phyloP scores from a whole-genome alignment of 2,329 filamentous ascomycete species.

The Pseudogymnoascus sp. region DNA sequence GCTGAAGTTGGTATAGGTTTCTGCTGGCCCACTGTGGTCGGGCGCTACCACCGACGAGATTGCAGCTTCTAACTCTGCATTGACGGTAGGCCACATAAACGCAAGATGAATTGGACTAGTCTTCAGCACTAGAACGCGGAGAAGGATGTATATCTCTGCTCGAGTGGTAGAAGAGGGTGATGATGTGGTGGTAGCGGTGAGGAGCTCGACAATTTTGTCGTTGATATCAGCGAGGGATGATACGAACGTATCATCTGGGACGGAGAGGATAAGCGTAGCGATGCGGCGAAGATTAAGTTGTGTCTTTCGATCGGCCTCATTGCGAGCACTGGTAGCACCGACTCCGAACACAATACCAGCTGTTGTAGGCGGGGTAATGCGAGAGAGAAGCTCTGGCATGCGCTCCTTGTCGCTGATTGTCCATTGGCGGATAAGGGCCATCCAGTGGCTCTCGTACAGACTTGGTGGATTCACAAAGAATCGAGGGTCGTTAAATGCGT shows the following conservation, averaged over 20 bases:
- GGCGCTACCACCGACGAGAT: slow-evolving; percentile 67
- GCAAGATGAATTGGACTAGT: slow-evolving; percentile 74
- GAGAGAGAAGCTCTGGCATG: slow-evolving; percentile 70
- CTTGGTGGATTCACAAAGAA: slow-evolving; percentile 69
- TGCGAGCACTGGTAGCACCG: slow-evolving; percentile 81
- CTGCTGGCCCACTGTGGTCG: slow-evolving; percentile 54
- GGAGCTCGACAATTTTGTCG: slow-evolving; percentile 79
- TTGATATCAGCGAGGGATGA: slow-evolving; percentile 65
- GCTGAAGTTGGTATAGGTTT: slow-evolving; percentile 69
- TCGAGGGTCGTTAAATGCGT: slow-evolving; percentile 82
- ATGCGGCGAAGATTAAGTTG: slow-evolving; percentile 83
- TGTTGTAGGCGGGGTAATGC: slow-evolving; percentile 77
- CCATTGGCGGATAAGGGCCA: slow-evolving; percentile 80
- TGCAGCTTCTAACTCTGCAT: slow-evolving; percentile 73
- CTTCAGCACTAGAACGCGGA: slow-evolving; percentile 73
- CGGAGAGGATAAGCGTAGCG: slow-evolving; percentile 70
- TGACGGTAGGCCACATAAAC: slow-evolving; percentile 83
- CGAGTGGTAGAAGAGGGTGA: slow-evolving; percentile 87
- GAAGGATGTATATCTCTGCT: slow-evolving; percentile 81
- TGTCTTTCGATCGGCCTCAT: slow-evolving; percentile 91
- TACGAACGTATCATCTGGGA: slow-evolving; percentile 71
- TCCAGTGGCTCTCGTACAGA: slow-evolving; percentile 68
- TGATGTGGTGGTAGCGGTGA: slow-evolving; percentile 75
- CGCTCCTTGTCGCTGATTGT: slow-evolving; percentile 79
- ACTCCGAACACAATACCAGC: slow-evolving; percentile 99